Evolutionary conservation across 352 stramenopile species (phyloP).

Genomic region (Phytophthora kernoviae): DNA sequence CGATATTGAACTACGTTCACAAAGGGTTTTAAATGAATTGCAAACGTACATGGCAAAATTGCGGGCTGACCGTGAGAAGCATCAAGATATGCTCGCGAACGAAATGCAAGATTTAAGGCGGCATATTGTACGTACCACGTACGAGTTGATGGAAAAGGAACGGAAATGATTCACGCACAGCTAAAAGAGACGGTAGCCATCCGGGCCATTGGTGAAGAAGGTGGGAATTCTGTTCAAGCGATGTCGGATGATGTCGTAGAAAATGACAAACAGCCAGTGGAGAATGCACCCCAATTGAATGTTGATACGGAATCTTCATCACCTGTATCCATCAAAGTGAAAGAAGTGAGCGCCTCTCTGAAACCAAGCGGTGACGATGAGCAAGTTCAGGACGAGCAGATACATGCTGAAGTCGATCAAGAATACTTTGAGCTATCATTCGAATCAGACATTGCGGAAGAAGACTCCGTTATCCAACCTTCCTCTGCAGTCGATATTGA

Average conservation of each 20-base stretch:
- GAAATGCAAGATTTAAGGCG: slow-evolving; percentile 68
- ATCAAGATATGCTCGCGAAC: slow-evolving; percentile 64
- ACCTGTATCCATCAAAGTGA: too few relatives aligned
- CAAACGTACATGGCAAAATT: slow-evolving; percentile 50
- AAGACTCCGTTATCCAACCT: not conserved
- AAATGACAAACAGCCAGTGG: slow-evolving; percentile 3
- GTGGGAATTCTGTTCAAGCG: not conserved
- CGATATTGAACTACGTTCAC: slow-evolving; percentile 59
- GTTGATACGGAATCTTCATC: too few relatives aligned
- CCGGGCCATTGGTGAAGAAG: slow-evolving; percentile 9
- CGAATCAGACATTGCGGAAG: not conserved
- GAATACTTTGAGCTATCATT: not conserved
- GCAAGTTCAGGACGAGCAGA: not conserved
- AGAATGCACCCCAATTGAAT: not conserved
- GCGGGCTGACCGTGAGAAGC: slow-evolving; percentile 50
- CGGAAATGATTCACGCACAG: slow-evolving; percentile 46
- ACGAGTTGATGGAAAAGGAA: slow-evolving; percentile 64
- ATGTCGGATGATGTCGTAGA: slow-evolving; percentile 1
- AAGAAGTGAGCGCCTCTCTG: too few relatives aligned
- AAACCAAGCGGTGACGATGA: not conserved
- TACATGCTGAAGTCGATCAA: not conserved
- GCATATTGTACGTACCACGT: slow-evolving; percentile 54
- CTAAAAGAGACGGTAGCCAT: slow-evolving; percentile 38
- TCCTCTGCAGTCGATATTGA: not conserved
- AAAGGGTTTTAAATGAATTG: slow-evolving; percentile 60